Conservation (phyloP, 2,329 filamentous ascomycete genomes). For the Sordariomycetes sp. region DNA sequence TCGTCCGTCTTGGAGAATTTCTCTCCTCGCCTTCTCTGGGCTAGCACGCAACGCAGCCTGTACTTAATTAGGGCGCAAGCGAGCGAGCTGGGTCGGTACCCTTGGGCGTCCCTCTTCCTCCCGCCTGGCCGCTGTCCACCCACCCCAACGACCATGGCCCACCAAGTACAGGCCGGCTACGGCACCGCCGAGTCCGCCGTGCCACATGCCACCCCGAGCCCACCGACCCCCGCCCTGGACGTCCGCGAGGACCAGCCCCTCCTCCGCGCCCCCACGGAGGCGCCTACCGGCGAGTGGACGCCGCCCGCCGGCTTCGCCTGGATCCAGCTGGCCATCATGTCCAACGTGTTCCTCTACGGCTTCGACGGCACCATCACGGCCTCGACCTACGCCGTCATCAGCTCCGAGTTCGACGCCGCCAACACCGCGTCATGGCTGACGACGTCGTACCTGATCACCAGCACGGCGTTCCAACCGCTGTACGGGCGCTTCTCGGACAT, state of each 20-base stretch:
- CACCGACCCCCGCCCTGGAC: not conserved
- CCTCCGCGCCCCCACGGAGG: constrained; percentile 6
- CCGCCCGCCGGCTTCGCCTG: constrained; percentile 40
- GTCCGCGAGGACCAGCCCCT: constrained; percentile 12
- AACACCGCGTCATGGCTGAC: constrained; percentile 68
- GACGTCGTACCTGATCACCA: constrained; percentile 61
- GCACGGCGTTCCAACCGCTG: constrained; percentile 61
- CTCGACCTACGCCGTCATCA: constrained; percentile 62
- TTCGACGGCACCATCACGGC: constrained; percentile 68
- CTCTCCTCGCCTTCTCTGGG: not conserved
- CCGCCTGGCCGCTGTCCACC: not conserved
- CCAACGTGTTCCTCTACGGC: constrained; percentile 53
- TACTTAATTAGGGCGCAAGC: not conserved
- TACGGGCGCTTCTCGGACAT: constrained; percentile 64
- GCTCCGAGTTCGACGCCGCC: constrained; percentile 61
- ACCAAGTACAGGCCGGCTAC: not conserved
- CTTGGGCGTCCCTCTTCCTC: not conserved
- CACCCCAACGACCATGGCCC: not conserved
- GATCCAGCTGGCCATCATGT: constrained; percentile 52
- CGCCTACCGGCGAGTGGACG: constrained; percentile 26
- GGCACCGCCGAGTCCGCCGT: not conserved
- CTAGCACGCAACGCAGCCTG: not conserved
- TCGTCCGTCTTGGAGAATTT: not conserved
- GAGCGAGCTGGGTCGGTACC: not conserved
- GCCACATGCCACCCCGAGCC: not conserved